Conservation (phyloP, 225 moss, liverwort and hornwort species). For the Bryum argenteum region DNA sequence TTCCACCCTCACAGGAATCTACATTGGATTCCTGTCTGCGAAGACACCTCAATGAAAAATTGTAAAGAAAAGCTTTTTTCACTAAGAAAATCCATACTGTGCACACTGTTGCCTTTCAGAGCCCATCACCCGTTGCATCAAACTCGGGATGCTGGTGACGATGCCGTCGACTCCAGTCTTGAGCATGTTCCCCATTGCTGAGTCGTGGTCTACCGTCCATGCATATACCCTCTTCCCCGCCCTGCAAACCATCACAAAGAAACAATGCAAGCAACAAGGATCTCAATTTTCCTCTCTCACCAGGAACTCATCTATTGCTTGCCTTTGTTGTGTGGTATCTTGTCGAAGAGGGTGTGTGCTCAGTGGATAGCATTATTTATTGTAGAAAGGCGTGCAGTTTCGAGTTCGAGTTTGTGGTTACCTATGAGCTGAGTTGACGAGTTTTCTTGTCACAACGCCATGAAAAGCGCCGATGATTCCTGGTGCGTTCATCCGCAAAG, state of each 20-base stretch:
- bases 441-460: constrained; percentile 63
- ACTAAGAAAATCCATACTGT: constrained; percentile 57
- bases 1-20: too few species aligned
- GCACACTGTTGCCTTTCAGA: constrained; percentile 72
- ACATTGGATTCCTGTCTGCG: too few species aligned
- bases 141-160: constrained; percentile 71
- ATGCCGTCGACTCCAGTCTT: constrained; percentile 80
- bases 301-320: too few species aligned
- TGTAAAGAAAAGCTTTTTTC: neutral
- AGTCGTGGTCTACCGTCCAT: constrained; percentile 86
- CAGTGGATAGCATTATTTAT: too few species aligned
- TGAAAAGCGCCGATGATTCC: constrained; percentile 79
- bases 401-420: constrained; percentile 21
- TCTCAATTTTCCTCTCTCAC: too few species aligned
- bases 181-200: constrained; percentile 71
- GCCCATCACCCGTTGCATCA: constrained; percentile 79
- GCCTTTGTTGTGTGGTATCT: too few species aligned
- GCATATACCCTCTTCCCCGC: constrained; percentile 68
- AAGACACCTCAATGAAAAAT: neutral
- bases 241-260: constrained; percentile 46
- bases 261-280: too few species aligned
- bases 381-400: too few species aligned
- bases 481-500: constrained; percentile 69
- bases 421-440: constrained; percentile 79
- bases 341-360: too few species aligned